Base-by-base conservation (phyloP, 257 asterid species). In the Voacanga thouarsii region DNA sequence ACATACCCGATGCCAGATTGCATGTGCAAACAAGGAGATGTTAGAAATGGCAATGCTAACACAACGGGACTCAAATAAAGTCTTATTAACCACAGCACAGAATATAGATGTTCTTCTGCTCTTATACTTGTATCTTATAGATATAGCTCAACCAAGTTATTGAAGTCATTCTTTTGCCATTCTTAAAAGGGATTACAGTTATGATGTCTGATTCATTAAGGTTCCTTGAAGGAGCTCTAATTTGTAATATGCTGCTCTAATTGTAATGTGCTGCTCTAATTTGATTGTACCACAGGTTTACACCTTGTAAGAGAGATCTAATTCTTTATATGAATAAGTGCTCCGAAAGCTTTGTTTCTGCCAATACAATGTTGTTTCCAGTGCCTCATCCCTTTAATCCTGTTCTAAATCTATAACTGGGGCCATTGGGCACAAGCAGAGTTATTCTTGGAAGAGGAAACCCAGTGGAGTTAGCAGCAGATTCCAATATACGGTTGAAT, bases 1-100 rank as follows among this genome's bases (percentile, higher is more conserved):
- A 93, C 91, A 83, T 85, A 83, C 82, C 98, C 99, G 16, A 89
- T 90, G 92, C 99, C 99, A 1, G 99, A 95, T 79, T 95, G 99
- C 89, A 93, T 95, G 99, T 93, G 98, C 76, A 84, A 87, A 71
- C 91, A 81, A 76, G 80, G 86, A 55, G 92, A 86, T 33, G 47
- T 72, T 14, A 83, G 45, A 78, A 53, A 53, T 70, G 90, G 87
- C 56, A 66, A 79, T 67, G 83, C 86, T 83, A 90, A 87, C 89
- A 77, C 84, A 26, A 84, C 92, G 51, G 78, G 85, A 82, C 78
- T 82, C 57, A 59, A 57, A 43, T 82, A 78, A 24, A 47, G 45
- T 45, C 61, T 41, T 15, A 64, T 6, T 61, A 60, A 37, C 55
- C 57, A 39, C 59, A 77, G 55, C 64, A 45, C 26, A 49, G 50